These are phyloP conservation scores for Leccinum subtestaceum DNA, from an alignment of 768 basidiomycete species.

Conservation along the genomic window DNA sequence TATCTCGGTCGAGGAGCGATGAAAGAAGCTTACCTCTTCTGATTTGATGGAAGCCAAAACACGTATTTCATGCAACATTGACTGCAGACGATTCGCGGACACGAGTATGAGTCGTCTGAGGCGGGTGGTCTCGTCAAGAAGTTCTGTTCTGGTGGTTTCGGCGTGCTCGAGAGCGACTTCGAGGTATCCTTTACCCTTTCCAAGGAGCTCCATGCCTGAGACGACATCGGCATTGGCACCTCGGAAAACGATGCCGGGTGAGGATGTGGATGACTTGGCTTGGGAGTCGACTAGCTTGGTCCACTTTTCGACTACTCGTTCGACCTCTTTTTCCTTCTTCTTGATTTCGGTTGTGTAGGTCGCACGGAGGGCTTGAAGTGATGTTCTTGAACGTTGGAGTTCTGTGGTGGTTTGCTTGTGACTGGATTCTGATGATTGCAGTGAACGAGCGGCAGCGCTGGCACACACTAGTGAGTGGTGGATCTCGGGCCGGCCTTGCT, in stretches of 20 bases:
- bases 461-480: constrained; percentile 6
- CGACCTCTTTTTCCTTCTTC: constrained; percentile 79
- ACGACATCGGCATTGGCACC: constrained; percentile 51
- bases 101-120: constrained; percentile 60
- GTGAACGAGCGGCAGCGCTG: constrained; percentile 51
- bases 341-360: constrained; percentile 71
- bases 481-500: background rate
- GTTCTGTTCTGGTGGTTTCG: constrained; percentile 58
- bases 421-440: constrained; percentile 58
- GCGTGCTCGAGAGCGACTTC: constrained; percentile 74
- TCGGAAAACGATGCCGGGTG: constrained; percentile 50
- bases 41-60: constrained; percentile 37
- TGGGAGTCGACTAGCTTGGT: constrained; percentile 67
- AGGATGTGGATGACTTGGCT: constrained; percentile 47
- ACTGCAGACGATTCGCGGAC: constrained; percentile 64
- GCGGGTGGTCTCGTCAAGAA: constrained; percentile 62
- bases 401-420: constrained; percentile 72
- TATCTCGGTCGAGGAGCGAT: constrained; percentile 1
- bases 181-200: constrained; percentile 52
- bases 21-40: constrained; percentile 45
- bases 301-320: constrained; percentile 74
- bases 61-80: constrained; percentile 48
- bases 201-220: constrained; percentile 43
- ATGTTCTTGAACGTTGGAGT: constrained; percentile 67
- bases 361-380: constrained; percentile 65